Percentiles rank a stretch among this genome's conserved stretches.
phyloP scores from a whole-genome alignment of 2,329 filamentous ascomycete species.

The Colletotrichum nymphaeae region DNA sequence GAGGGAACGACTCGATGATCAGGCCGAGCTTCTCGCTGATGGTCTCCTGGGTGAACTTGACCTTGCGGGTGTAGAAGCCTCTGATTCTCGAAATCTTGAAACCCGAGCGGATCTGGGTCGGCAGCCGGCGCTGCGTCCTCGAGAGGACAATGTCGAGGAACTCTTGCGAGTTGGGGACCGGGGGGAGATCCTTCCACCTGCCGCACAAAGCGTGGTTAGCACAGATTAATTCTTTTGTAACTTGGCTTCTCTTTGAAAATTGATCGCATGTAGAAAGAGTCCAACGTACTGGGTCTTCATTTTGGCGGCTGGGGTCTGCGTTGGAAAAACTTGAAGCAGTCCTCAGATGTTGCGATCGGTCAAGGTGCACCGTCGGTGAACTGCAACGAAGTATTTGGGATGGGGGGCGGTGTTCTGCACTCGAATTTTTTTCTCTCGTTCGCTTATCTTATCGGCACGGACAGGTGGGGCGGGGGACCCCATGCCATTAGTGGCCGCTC shows the following conservation, averaged over 20 bases:
- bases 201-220: slow-evolving; percentile 11
- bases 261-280: not conserved
- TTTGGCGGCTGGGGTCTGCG: slow-evolving; percentile 30
- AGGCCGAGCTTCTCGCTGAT: slow-evolving; percentile 92
- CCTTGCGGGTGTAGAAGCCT: slow-evolving; percentile 70
- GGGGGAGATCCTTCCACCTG: slow-evolving; percentile 80
- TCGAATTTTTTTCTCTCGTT: slow-evolving; percentile 37
- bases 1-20: slow-evolving; percentile 93
- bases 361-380: slow-evolving; percentile 25
- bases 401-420: slow-evolving; percentile 18
- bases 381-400: slow-evolving; percentile 12
- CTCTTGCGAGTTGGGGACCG: slow-evolving; percentile 92
- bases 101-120: slow-evolving; percentile 93
- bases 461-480: not conserved
- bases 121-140: slow-evolving; percentile 90
- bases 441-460: slow-evolving; percentile 41
- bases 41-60: slow-evolving; percentile 98
- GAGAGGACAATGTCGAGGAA: slow-evolving; percentile 98
- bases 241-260: not conserved
- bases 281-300: slow-evolving; percentile 38
- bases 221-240: not conserved
- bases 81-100: slow-evolving; percentile 90
- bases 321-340: slow-evolving; percentile 25
- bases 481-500: not conserved
- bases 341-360: slow-evolving; percentile 35